Evolutionary conservation across 192 early-diverging fungal species (phyloP).

Genomic region (Entomortierella parvispora): DNA sequence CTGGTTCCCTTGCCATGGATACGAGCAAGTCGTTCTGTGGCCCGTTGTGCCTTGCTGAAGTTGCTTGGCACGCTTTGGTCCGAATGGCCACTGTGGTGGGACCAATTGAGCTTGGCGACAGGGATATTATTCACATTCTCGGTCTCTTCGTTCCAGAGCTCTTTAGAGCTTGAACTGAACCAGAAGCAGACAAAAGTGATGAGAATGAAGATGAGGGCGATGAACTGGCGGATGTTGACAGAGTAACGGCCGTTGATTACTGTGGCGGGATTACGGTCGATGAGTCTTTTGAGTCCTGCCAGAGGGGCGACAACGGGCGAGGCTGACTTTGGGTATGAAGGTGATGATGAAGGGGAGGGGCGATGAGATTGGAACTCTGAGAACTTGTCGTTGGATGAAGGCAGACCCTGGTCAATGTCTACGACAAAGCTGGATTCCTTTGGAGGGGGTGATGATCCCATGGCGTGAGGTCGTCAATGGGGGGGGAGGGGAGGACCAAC

Average conservation of each 20-base stretch:
- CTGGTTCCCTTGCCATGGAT: constrained; percentile 29
- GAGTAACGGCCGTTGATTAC: constrained; percentile 47
- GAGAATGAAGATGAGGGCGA: constrained; percentile 29
- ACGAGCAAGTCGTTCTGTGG: constrained; percentile 18
- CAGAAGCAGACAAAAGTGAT: constrained; percentile 16
- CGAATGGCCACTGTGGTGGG: no score
- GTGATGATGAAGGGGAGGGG: not conserved
- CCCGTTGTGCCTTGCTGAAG: not conserved
- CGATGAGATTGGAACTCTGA: no score
- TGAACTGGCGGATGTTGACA: constrained; percentile 41
- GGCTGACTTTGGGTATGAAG: constrained; percentile 4
- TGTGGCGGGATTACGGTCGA: constrained; percentile 32
- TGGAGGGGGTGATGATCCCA: constrained; percentile 17
- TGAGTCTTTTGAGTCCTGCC: constrained; percentile 23
- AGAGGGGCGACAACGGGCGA: constrained; percentile 20
- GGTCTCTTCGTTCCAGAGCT: no score
- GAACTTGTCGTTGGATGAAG: not conserved
- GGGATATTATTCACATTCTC: not conserved
- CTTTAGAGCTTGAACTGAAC: constrained; percentile 9
- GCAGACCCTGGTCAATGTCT: constrained; percentile 23
- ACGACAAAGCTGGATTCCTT: constrained; percentile 16
- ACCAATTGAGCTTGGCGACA: no score
- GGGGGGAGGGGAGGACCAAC: not conserved
- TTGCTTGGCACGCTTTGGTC: no score
- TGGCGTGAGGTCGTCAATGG: not conserved